Conservation (phyloP, 164 flowering plant genomes). For the Vitis riparia region DNA sequence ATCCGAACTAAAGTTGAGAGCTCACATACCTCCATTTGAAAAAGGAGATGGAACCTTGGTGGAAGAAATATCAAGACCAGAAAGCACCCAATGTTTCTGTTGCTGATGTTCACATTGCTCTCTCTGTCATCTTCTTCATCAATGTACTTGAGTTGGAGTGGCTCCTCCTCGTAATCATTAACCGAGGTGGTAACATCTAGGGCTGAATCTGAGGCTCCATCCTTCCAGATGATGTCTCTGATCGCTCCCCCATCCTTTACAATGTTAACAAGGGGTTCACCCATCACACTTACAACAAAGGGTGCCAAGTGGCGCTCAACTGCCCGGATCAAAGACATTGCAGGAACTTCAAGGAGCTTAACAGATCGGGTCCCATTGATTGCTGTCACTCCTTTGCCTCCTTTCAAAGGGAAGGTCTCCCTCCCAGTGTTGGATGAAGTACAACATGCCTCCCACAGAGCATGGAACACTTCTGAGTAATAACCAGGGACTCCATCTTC, state of each 20-base stretch:
- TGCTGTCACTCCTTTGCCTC: constrained; percentile 82
- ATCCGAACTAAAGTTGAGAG: constrained; percentile 81
- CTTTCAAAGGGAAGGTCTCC: constrained; percentile 74
- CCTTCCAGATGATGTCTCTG: constrained; percentile 55
- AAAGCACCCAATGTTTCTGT: constrained; percentile 67
- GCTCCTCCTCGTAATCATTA: constrained; percentile 32
- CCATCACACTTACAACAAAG: constrained; percentile 78
- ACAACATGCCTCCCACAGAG: constrained; percentile 90
- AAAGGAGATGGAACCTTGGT: constrained; percentile 90
- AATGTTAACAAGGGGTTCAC: constrained; percentile 54
- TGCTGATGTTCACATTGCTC: constrained; percentile 20
- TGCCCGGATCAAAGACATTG: constrained; percentile 48
- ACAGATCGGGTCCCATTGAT: constrained; percentile 86
- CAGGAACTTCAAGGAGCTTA: constrained; percentile 76
- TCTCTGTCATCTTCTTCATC: constrained; percentile 52
- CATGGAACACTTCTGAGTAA: constrained; percentile 59
- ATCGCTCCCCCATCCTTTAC: constrained; percentile 63
- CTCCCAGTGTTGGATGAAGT: constrained; percentile 66
- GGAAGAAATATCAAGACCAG: constrained; percentile 84
- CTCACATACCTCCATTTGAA: constrained; percentile 80
- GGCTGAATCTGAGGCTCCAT: constrained; percentile 31
- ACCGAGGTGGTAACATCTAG: constrained; percentile 20
- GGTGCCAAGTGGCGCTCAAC: constrained; percentile 65
- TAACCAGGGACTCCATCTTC: constrained; percentile 52
- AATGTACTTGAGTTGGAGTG: constrained; percentile 63